Percentiles rank a stretch among this genome's conserved stretches.
Evolutionary conservation across 192 early-diverging fungal species (phyloP).

Genomic region (Mortierella claussenii): DNA sequence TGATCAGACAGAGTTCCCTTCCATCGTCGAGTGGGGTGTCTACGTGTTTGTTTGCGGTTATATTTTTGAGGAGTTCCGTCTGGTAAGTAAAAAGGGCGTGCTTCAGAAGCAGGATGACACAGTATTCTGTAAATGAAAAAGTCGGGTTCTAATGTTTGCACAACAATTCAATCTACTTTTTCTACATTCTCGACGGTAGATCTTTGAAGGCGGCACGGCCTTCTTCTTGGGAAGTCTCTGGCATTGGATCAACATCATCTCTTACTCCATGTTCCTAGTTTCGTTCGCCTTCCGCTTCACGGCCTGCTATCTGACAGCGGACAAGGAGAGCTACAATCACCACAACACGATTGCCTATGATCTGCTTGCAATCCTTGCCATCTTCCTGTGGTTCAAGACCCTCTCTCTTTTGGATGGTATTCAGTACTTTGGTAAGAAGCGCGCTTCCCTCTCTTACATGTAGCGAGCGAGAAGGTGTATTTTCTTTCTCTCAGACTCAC

Average conservation of each 20-base stretch:
- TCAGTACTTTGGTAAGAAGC: constrained; percentile 46
- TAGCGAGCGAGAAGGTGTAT: no score
- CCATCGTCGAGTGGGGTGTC: constrained; percentile 20
- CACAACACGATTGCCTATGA: constrained; percentile 44
- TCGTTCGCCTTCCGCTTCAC: constrained; percentile 44
- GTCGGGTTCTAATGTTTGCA: neutral
- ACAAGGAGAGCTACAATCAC: neutral
- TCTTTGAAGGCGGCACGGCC: constrained; percentile 51
- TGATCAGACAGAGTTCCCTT: constrained; percentile 20
- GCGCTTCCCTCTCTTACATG: no score
- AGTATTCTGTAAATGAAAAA: neutral
- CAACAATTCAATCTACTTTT: neutral
- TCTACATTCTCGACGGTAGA: constrained; percentile 12
- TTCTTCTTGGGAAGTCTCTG: constrained; percentile 52
- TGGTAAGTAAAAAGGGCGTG: constrained; percentile 36
- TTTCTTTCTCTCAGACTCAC: no score
- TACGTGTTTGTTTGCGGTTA: constrained; percentile 52
- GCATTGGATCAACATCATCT: constrained; percentile 57
- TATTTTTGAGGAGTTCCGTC: constrained; percentile 51
- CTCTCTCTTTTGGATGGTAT: constrained; percentile 46
- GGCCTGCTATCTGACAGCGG: constrained; percentile 16
- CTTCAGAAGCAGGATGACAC: neutral
- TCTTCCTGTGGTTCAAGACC: constrained; percentile 51
- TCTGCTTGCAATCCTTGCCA: constrained; percentile 36
- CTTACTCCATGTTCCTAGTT: constrained; percentile 44